Evolutionary conservation across 2,329 filamentous ascomycete species (phyloP).

Genomic region (Aspergillus udagawae): DNA sequence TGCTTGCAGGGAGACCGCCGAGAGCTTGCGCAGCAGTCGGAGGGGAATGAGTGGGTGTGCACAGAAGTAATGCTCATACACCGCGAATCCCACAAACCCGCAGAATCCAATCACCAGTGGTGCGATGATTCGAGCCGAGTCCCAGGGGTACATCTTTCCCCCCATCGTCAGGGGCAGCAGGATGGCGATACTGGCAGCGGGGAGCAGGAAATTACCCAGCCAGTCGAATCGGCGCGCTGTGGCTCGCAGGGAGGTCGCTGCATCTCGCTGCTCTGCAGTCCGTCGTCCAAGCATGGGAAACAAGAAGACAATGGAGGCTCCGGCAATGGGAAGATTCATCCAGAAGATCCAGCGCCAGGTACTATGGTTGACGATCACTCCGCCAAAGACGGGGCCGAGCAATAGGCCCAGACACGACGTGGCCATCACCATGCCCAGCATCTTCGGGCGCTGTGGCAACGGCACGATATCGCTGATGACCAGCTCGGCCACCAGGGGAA

Average conservation of each 20-base stretch:
- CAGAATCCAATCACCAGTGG: too few species aligned
- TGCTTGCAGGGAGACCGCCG: too few species aligned
- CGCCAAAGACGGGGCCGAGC: slow-evolving; percentile 44
- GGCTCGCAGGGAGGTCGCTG: neutral
- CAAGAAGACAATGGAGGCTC: too few species aligned
- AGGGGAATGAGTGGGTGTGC: too few species aligned
- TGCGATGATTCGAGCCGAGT: too few species aligned
- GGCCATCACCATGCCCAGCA: slow-evolving; percentile 19
- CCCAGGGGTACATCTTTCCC: neutral
- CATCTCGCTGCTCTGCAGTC: too few species aligned
- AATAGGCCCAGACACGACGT: slow-evolving; percentile 39
- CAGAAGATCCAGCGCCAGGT: slow-evolving; percentile 14
- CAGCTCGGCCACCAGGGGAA: slow-evolving; percentile 40
- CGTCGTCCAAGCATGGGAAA: too few species aligned
- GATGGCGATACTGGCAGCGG: slow-evolving; percentile 5
- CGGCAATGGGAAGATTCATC: too few species aligned
- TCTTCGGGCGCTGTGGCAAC: slow-evolving; percentile 29
- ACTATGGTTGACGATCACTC: slow-evolving; percentile 17
- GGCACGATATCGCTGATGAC: slow-evolving; percentile 46
- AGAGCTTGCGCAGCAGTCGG: too few species aligned
- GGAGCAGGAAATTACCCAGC: slow-evolving; percentile 3
- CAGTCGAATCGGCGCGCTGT: slow-evolving; percentile 1
- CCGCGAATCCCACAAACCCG: too few species aligned
- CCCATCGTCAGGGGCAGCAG: slow-evolving; percentile 6
- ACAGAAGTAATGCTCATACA: too few species aligned